phyloP scores from a whole-genome alignment of 1,139 yeast genomes.

The Zhuliangozyma blackwelliae region DNA sequence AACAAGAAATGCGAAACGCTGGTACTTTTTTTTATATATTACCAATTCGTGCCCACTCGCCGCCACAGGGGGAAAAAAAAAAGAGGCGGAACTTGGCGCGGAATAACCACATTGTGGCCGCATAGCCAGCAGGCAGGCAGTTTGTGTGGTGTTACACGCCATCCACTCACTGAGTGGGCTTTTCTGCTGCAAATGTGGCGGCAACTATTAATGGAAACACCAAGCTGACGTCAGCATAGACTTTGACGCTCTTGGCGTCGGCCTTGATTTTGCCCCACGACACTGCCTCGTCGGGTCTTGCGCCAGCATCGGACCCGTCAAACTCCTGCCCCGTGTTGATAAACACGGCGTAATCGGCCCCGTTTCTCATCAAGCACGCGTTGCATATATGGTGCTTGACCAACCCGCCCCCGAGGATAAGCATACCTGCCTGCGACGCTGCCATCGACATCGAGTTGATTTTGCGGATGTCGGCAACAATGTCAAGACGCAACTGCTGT shows the following conservation, averaged over 20 bases:
- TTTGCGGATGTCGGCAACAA: conserved; percentile 87
- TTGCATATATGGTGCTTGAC: conserved; percentile 96
- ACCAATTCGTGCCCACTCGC: too few relatives aligned
- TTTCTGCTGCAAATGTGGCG: conserved; percentile 79
- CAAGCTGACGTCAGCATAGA: conserved; percentile 92
- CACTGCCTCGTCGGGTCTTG: conserved; percentile 97
- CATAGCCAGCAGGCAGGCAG: too few relatives aligned
- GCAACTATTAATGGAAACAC: conserved; percentile 96
- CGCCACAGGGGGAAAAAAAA: too few relatives aligned
- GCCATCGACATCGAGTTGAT: conserved; percentile 94
- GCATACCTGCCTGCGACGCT: conserved; percentile 94
- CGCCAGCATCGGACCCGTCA: conserved; percentile 99
- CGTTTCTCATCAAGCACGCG: conserved; percentile 98
- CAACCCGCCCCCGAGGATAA: conserved; percentile 93
- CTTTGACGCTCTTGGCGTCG: conserved; percentile 86
- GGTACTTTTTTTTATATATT: too few relatives aligned
- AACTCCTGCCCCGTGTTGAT: conserved; percentile 98
- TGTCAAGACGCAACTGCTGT: conserved; percentile 80
- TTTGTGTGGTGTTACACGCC: too few relatives aligned
- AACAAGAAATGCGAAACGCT: too few relatives aligned
- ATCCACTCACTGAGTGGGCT: conserved; percentile 14
- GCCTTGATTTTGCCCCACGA: conserved; percentile 98
- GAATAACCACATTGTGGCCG: too few relatives aligned
- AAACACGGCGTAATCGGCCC: conserved; percentile 96
- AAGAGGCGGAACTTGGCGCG: too few relatives aligned